These are phyloP conservation scores for Aspergillus sp. DNA, from an alignment of 2,329 filamentous ascomycete species.

Conservation along the genomic window DNA sequence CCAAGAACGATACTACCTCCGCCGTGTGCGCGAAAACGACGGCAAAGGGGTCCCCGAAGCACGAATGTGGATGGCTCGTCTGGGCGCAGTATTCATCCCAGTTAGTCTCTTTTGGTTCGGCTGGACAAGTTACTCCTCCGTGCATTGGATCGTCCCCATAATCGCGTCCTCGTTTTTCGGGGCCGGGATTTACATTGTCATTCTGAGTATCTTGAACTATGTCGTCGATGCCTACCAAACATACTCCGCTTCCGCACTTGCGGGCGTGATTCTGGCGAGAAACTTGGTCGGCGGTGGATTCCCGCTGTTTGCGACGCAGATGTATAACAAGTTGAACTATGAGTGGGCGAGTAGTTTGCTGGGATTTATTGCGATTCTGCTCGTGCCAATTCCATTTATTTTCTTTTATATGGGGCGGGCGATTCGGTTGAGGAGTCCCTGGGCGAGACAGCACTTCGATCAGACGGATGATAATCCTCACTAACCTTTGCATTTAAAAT, in stretches of 20 bases:
- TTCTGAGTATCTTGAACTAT: slow-evolving; percentile 69
- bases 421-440: slow-evolving; percentile 23
- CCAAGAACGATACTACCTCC: slow-evolving; percentile 36
- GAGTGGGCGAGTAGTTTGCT: slow-evolving; percentile 34
- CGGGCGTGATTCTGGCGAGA: slow-evolving; percentile 67
- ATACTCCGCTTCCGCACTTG: slow-evolving; percentile 64
- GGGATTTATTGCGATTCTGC: slow-evolving; percentile 30
- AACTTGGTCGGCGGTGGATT: slow-evolving; percentile 47
- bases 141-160: slow-evolving; percentile 62
- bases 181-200: slow-evolving; percentile 64
- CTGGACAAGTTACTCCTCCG: slow-evolving; percentile 55
- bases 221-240: slow-evolving; percentile 66
- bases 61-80: slow-evolving; percentile 60
- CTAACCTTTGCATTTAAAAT: background rate
- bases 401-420: slow-evolving; percentile 30
- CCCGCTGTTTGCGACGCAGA: slow-evolving; percentile 28
- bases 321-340: slow-evolving; percentile 31
- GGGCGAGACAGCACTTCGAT: slow-evolving; percentile 24
- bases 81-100: slow-evolving; percentile 52
- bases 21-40: slow-evolving; percentile 37
- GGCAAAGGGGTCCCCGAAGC: slow-evolving; percentile 54
- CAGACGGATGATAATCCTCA: slow-evolving; percentile 21
- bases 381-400: slow-evolving; percentile 34
- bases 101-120: slow-evolving; percentile 64
- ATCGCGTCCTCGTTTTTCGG: slow-evolving; percentile 59